phyloP scores from a whole-genome alignment of 148 eudicot species.

The Persicaria tinctoria region DNA sequence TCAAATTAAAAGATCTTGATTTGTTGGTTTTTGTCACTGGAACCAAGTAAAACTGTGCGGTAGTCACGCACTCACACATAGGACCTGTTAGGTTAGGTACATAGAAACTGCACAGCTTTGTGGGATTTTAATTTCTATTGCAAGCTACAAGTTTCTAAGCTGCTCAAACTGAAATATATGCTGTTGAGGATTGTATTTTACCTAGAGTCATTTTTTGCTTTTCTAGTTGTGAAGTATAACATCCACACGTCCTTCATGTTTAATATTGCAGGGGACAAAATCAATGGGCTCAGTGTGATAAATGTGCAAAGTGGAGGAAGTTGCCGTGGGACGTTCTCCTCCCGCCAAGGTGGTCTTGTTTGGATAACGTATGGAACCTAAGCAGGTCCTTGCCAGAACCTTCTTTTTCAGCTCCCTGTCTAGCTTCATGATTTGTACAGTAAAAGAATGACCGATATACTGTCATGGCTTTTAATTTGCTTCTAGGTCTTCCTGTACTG shows the following conservation, averaged over 20 bases:
- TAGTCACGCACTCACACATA: background rate
- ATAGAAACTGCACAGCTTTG: too few relatives aligned
- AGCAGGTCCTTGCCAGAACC: constrained; percentile 38
- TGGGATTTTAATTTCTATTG: too few relatives aligned
- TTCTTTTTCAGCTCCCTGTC: background rate
- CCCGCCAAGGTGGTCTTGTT: constrained; percentile 81
- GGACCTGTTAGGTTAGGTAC: too few relatives aligned
- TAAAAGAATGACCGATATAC: background rate
- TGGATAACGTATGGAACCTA: constrained; percentile 67
- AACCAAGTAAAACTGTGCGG: background rate
- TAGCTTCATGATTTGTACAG: background rate
- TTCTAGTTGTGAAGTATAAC: background rate
- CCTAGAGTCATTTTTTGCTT: background rate
- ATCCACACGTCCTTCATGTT: background rate
- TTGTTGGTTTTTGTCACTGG: background rate
- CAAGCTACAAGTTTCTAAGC: too few relatives aligned
- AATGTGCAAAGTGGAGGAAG: constrained; percentile 81
- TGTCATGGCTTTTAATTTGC: background rate
- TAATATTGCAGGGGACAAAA: constrained; percentile 55
- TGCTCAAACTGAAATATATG: background rate
- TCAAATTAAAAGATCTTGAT: background rate
- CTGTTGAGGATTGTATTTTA: constrained; percentile 1
- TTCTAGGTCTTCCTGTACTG: constrained; percentile 67
- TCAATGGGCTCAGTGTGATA: constrained; percentile 93
- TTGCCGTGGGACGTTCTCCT: constrained; percentile 64